Evolutionary conservation across 352 stramenopile genomes (phyloP).

Genomic region (Pythium brassicae): DNA sequence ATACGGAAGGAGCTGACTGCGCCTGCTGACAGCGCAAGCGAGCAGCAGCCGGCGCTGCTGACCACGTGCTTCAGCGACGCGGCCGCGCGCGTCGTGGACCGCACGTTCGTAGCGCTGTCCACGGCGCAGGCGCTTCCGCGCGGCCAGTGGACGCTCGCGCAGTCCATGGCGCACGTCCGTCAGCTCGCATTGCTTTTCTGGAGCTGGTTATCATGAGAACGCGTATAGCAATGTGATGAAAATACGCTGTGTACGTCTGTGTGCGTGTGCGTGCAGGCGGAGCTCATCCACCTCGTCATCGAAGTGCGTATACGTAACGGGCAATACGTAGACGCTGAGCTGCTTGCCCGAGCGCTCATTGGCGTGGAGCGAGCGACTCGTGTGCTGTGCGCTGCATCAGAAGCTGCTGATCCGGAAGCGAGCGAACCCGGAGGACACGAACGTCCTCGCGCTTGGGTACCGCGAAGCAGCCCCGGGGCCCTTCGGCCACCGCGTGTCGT

Average conservation of each 20-base stretch:
- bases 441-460: conserved; percentile 71
- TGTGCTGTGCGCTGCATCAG: conserved; percentile 9
- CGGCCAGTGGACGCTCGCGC: conserved; percentile 27
- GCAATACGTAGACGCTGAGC: not conserved
- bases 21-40: conserved; percentile 14
- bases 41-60: conserved; percentile 11
- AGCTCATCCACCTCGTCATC: conserved; percentile 48
- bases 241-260: too few relatives aligned
- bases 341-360: not conserved
- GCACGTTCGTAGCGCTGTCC: conserved; percentile 29
- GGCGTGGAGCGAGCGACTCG: too few relatives aligned
- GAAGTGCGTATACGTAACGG: conserved; percentile 10
- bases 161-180: conserved; percentile 29
- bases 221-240: not conserved
- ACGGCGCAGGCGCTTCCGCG: conserved; percentile 18
- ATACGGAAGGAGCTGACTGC: not conserved
- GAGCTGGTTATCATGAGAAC: too few relatives aligned
- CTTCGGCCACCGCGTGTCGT: conserved; percentile 42
- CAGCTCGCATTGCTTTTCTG: not conserved
- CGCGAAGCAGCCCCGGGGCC: conserved; percentile 35
- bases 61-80: conserved; percentile 11
- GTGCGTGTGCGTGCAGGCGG: conserved; percentile 15
- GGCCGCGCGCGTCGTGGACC: conserved; percentile 27
- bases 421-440: conserved; percentile 36
- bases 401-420: conserved; percentile 38